phyloP scores from a whole-genome alignment of 2,329 filamentous ascomycete genomes.

The Aphanoascus verrucosus region DNA sequence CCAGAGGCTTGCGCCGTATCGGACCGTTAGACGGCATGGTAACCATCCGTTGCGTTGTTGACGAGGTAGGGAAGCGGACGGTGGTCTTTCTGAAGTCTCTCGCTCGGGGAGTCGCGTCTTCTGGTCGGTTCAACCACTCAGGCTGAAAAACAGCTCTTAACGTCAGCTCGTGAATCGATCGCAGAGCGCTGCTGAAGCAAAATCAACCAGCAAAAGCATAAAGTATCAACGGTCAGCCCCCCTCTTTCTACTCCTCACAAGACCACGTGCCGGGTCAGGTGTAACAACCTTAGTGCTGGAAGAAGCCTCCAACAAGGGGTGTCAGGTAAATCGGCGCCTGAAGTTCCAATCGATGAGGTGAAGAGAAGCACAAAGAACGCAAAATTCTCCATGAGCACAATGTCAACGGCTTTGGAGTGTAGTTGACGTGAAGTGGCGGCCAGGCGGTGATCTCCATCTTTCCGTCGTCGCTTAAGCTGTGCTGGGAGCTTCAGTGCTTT shows the following conservation, averaged over 20 bases:
- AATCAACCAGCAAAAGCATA: not conserved
- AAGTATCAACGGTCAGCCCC: not conserved
- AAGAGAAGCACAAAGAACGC: not conserved
- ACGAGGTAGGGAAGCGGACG: not conserved
- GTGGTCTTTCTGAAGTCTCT: not conserved
- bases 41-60: not conserved
- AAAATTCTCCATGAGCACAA: not conserved
- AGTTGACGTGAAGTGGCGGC: slow-evolving; percentile 16
- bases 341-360: no score
- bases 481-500: not conserved
- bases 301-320: no score
- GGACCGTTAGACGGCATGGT: slow-evolving; percentile 9
- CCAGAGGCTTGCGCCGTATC: slow-evolving; percentile 24
- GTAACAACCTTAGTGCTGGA: no score
- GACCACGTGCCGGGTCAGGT: not conserved
- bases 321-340: no score
- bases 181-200: not conserved
- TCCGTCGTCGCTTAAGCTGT: not conserved
- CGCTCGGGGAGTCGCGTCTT: not conserved
- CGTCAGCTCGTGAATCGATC: not conserved
- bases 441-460: not conserved
- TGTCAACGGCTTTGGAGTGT: not conserved
- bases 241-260: not conserved
- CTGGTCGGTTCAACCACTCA: not conserved
- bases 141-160: not conserved